Conservation (phyloP, 2,329 filamentous ascomycete genomes). For the Botrytis porri region DNA sequence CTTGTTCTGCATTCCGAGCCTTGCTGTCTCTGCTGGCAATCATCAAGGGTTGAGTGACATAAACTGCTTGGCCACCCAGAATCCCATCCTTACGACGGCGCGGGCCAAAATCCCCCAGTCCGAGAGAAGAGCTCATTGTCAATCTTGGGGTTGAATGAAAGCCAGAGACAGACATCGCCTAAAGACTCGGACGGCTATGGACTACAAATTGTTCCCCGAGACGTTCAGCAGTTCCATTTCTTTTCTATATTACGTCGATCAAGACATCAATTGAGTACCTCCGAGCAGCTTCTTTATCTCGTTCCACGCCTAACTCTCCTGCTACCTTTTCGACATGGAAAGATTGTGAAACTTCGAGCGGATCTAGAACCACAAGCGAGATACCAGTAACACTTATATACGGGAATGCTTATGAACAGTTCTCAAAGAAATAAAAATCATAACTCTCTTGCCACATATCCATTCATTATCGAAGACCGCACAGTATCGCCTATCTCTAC, state of each 20-base stretch:
- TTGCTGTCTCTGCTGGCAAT: not conserved
- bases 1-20: not conserved
- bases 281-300: too few species aligned
- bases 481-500: not conserved
- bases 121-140: not conserved
- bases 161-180: not conserved
- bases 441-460: not conserved
- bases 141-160: not conserved
- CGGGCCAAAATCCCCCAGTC: accelerated
- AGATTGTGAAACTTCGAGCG: too few species aligned
- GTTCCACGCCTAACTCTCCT: accelerated
- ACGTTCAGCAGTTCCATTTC: too few species aligned
- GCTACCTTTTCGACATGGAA: too few species aligned
- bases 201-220: not conserved
- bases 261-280: too few species aligned
- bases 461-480: not conserved
- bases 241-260: too few species aligned
- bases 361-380: not conserved
- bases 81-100: not conserved
- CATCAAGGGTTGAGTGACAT: not conserved
- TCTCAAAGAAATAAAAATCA: not conserved
- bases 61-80: not conserved
- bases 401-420: not conserved
- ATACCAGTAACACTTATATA: too few species aligned
- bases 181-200: not conserved